Conservation (phyloP, 1,284 basidiomycete genomes). For the Heterobasidion parviporum region DNA sequence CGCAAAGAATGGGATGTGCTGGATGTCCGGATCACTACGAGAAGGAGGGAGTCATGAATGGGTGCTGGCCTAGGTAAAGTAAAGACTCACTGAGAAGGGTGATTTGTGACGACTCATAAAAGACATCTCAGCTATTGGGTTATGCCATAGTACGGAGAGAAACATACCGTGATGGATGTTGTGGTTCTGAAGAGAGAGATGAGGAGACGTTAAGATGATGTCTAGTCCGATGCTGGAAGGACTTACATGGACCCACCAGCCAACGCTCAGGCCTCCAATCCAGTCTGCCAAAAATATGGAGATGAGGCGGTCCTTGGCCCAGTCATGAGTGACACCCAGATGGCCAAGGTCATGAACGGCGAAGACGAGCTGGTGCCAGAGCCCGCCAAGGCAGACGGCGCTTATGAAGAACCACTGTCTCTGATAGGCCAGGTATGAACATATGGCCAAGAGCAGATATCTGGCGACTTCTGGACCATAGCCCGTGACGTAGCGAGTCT, state of each 20-base stretch:
- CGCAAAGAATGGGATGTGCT: conserved; percentile 96
- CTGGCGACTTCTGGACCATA: conserved; percentile 85
- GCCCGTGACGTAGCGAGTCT: conserved; percentile 76
- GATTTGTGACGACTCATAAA: conserved; percentile 83
- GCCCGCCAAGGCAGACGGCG: conserved; percentile 76
- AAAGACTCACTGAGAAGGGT: conserved; percentile 80
- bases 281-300: conserved; percentile 82
- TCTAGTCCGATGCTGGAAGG: too few species aligned
- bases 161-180: conserved; percentile 88
- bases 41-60: conserved; percentile 1
- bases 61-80: background rate
- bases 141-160: conserved; percentile 5
- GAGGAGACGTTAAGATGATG: conserved; percentile 2
- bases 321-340: conserved; percentile 86
- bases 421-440: conserved; percentile 59
- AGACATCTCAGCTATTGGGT: conserved; percentile 11
- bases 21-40: conserved; percentile 88
- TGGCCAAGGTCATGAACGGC: conserved; percentile 94
- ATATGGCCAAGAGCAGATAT: conserved; percentile 56
- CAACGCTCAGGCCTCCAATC: conserved; percentile 87
- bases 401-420: conserved; percentile 60
- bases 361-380: conserved; percentile 96
- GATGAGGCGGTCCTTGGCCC: conserved; percentile 74
- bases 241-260: conserved; percentile 97
- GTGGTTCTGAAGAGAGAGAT: conserved; percentile 65